phyloP scores from a whole-genome alignment of 345 rosid genomes.

The Conringia planisiliqua region DNA sequence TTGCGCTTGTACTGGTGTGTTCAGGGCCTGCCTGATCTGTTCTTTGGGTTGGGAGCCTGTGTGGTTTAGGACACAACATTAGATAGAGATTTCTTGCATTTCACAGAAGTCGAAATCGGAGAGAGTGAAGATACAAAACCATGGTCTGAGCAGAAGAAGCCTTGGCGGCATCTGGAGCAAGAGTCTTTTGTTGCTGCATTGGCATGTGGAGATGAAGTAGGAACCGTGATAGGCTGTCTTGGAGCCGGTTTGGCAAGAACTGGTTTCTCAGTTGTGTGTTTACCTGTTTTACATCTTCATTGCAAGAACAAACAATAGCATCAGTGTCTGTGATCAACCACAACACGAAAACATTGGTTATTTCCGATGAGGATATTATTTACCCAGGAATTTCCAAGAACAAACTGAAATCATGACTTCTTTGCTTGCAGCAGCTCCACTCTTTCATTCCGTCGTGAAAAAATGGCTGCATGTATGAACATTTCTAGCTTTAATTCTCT shows the following conservation, averaged over 20 bases:
- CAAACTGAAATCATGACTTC: constrained; percentile 85
- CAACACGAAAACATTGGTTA: not conserved
- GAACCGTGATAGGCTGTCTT: constrained; percentile 35
- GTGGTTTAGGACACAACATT: not conserved
- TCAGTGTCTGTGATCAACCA: not conserved
- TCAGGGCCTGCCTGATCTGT: constrained; percentile 15
- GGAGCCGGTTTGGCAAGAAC: constrained; percentile 48
- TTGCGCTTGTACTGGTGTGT: constrained; percentile 8
- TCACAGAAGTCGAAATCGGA: not conserved
- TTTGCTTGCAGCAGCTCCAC: constrained; percentile 98
- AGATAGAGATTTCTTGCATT: not conserved
- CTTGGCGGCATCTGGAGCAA: constrained; percentile 85
- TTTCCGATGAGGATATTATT: not conserved
- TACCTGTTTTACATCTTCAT: constrained; percentile 89
- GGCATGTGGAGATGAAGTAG: constrained; percentile 36
- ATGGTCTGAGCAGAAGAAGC: constrained; percentile 96
- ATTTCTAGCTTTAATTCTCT: constrained; percentile 4
- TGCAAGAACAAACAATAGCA: constrained; percentile 18
- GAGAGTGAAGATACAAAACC: constrained; percentile 54
- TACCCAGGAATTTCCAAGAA: constrained; percentile 93
- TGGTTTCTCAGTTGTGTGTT: constrained; percentile 92
- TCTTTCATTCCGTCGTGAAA: constrained; percentile 97
- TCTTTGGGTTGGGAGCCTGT: constrained; percentile 64
- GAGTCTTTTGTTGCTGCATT: constrained; percentile 51
- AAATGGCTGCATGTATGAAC: constrained; percentile 53